Conservation (phyloP, 495 filamentous ascomycete genomes). For the Aspergillus biplanus region DNA sequence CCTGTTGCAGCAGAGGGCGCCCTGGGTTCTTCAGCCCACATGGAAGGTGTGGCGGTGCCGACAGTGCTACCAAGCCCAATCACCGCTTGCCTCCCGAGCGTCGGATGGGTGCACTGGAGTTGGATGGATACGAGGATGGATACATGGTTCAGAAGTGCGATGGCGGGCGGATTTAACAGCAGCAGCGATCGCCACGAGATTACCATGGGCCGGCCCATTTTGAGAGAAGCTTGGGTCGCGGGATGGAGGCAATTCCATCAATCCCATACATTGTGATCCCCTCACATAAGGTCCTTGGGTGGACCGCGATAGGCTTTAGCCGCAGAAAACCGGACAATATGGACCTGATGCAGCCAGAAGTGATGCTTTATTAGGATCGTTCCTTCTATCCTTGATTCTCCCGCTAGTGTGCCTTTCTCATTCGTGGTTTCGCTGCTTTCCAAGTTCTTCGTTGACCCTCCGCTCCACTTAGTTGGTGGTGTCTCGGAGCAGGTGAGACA, state of each 20-base stretch:
- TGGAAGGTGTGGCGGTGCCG: constrained; percentile 1
- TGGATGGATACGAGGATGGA: not conserved
- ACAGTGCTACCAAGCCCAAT: not conserved
- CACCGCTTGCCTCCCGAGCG: not conserved
- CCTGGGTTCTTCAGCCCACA: constrained; percentile 1
- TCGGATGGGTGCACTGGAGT: not conserved
- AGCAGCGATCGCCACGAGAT: not conserved
- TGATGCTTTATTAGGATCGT: constrained; percentile 3
- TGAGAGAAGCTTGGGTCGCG: not conserved
- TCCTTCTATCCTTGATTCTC: constrained; percentile 5
- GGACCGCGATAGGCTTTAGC: not conserved
- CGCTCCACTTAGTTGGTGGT: constrained; percentile 3
- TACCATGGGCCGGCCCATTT: not conserved
- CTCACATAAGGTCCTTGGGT: not conserved
- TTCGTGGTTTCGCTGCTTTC: not conserved
- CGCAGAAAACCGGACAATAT: not conserved
- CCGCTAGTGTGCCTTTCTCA: not conserved
- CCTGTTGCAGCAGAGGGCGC: not conserved
- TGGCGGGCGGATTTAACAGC: not conserved
- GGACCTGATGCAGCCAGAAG: not conserved
- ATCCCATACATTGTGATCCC: not conserved
- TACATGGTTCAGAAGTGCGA: constrained; percentile 1
- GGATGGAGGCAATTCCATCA: not conserved
- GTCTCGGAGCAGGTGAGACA: constrained; percentile 24
- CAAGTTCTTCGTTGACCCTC: not conserved